Conservation (phyloP, 192 early-diverging fungal species). For the Phlyctochytrium arcticum region DNA sequence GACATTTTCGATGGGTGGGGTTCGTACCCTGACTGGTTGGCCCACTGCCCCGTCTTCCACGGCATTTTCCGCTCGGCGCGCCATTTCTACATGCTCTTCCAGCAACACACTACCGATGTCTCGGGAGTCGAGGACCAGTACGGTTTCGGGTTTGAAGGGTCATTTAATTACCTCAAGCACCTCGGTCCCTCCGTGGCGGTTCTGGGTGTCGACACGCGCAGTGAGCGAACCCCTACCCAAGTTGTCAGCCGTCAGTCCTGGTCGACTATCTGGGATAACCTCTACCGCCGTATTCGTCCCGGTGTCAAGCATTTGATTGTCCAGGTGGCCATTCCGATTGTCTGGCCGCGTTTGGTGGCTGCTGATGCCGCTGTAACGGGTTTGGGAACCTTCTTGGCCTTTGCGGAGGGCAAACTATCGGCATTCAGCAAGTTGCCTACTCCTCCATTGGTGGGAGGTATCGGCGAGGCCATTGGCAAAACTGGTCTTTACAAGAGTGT, state of each 20-base stretch:
- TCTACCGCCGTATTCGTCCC: conserved; percentile 42
- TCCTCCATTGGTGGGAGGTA: not conserved
- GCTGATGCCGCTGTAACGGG: conserved; percentile 65
- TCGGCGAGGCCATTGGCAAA: conserved; percentile 24
- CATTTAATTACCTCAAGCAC: conserved; percentile 60
- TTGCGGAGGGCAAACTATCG: conserved; percentile 2
- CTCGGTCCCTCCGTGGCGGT: conserved; percentile 64
- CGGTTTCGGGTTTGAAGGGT: conserved; percentile 35
- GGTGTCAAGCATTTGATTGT: conserved; percentile 66
- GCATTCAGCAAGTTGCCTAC: not conserved
- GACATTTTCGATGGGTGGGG: conserved; percentile 82
- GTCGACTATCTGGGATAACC: conserved; percentile 52
- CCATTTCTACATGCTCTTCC: conserved; percentile 80
- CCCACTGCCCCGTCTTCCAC: conserved; percentile 63
- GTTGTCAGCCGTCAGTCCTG: conserved; percentile 59
- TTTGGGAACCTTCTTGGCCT: conserved; percentile 28
- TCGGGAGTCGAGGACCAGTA: conserved; percentile 44
- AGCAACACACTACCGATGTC: conserved; percentile 36
- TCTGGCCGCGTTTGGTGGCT: conserved; percentile 67
- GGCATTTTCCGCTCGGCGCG: conserved; percentile 68
- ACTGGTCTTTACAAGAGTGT: conserved; percentile 21
- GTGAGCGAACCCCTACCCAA: conserved; percentile 62
- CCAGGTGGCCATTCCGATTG: conserved; percentile 68
- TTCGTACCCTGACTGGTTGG: conserved; percentile 73
- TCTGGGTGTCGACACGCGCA: conserved; percentile 67